Evolutionary conservation across 768 basidiomycete species (phyloP).

Genomic region (Phanerodontia chrysosporium): DNA sequence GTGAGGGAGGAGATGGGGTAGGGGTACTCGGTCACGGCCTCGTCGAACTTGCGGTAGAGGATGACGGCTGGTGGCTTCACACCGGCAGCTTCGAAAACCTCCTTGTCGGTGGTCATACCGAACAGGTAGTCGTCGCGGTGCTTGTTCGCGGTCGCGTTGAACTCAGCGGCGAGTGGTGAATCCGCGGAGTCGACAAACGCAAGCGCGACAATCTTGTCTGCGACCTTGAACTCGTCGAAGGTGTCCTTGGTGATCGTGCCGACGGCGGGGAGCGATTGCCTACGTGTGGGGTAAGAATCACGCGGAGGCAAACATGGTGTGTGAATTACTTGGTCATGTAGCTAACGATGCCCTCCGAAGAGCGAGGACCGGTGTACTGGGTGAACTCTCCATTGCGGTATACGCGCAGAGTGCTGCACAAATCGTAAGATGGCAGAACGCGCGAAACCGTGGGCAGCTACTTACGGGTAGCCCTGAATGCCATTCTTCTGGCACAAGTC

Average conservation of each 20-base stretch:
- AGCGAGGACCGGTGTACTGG: slow-evolving; percentile 86
- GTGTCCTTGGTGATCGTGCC: slow-evolving; percentile 73
- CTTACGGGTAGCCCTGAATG: slow-evolving; percentile 92
- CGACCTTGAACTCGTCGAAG: slow-evolving; percentile 78
- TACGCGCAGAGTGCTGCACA: slow-evolving; percentile 78
- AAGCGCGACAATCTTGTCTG: slow-evolving; percentile 88
- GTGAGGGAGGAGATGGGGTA: slow-evolving; percentile 53
- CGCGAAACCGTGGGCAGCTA: slow-evolving; percentile 7
- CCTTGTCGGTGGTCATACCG: slow-evolving; percentile 74
- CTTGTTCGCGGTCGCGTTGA: slow-evolving; percentile 75
- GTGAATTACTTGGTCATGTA: slow-evolving; percentile 90
- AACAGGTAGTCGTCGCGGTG: slow-evolving; percentile 95
- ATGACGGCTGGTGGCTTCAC: slow-evolving; percentile 82
- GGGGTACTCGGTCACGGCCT: slow-evolving; percentile 67
- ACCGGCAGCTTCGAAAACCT: slow-evolving; percentile 62
- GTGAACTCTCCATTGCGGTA: slow-evolving; percentile 78
- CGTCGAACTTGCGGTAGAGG: slow-evolving; percentile 91
- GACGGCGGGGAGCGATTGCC: slow-evolving; percentile 93
- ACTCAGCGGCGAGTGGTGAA: slow-evolving; percentile 67
- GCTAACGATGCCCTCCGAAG: slow-evolving; percentile 92
- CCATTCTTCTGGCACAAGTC: slow-evolving; percentile 88
- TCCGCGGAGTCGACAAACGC: slow-evolving; percentile 77
- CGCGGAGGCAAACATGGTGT: background rate
- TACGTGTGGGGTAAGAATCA: slow-evolving; percentile 22
- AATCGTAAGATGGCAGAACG: background rate